Base-by-base conservation (phyloP, 371 early-diverging fungal genomes). In the Lichtheimia corymbifera region DNA sequence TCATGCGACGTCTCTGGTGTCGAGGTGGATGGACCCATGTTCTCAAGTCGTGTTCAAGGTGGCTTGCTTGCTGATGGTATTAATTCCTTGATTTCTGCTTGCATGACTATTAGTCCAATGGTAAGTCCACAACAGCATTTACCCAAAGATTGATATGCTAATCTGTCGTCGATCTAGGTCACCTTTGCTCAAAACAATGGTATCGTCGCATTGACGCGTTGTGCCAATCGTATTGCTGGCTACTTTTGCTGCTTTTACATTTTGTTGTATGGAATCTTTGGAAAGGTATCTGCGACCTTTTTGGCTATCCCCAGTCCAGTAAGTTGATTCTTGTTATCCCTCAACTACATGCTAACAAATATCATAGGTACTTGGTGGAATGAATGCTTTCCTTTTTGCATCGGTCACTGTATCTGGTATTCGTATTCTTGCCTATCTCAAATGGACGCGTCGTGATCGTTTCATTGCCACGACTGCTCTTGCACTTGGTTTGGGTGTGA, bases 141-240 rank as follows among this genome's bases (percentile, higher is more conserved):
- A 35, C 35, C 6, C 5, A 35, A 11, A 11, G 35, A 44, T 25
- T 2, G 28, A 57, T 28, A 20, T 25, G 12, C 12, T 45, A 25
- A 24, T 35, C 0, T 15, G 3, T 24, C 25, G 17, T 40, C 40
- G 15, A 53, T 41, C 1, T 17, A 59, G 59, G 59, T 59, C 5
- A 83, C 84, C 6, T 85, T 84, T 68, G 86, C 87, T 4, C 86
- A 87, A 56, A 86, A 87, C 63, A 88, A 87, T 61, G 86, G 86
- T 62, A 80, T 86, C 54, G 73, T 86, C 47, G 83, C 88, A 11
- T 62, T 83, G 65, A 43, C 80, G 6, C 73, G 85, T 15, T 87
- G 88, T 59, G 87, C 88, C 51, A 87, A 83, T 59, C 81, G 83
- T 30, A 62, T 77, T 52, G 87, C 86, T 13, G 87, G 87, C 17